phyloP scores from a whole-genome alignment of 1,284 basidiomycete genomes.

The Pholiota adiposa region DNA sequence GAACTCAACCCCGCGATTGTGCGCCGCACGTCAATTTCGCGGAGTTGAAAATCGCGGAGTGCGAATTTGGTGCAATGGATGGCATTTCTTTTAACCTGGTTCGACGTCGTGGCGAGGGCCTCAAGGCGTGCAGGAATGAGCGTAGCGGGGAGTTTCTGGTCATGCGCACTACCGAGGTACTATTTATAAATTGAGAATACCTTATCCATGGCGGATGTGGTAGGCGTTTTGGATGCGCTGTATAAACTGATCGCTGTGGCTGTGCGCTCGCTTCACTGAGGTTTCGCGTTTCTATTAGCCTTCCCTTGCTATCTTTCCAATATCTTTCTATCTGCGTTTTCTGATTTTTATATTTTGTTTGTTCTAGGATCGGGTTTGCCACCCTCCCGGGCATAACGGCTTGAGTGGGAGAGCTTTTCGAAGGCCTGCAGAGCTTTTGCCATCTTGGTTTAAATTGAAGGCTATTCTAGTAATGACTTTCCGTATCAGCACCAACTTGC shows the following conservation, averaged over 20 bases:
- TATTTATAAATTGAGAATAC: neutral
- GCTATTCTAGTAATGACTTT: neutral
- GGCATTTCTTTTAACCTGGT: neutral
- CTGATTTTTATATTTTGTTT: neutral
- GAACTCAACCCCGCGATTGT: neutral
- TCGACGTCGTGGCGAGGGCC: neutral
- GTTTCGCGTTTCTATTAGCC: neutral
- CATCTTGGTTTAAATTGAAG: neutral
- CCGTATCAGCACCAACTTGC: neutral
- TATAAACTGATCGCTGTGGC: too few species aligned
- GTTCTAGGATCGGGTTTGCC: neutral
- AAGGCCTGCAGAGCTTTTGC: neutral
- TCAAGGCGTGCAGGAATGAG: neutral
- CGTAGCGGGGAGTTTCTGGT: neutral
- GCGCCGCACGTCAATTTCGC: neutral
- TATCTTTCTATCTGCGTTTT: neutral
- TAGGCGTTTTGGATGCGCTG: too few species aligned
- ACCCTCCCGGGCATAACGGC: neutral
- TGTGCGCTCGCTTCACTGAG: neutral
- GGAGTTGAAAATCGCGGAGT: neutral
- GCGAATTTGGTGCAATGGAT: too few species aligned
- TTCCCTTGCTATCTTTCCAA: neutral
- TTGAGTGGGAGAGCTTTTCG: neutral
- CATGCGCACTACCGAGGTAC: too few species aligned
- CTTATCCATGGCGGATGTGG: neutral